Evolutionary conservation across 2,329 filamentous ascomycete species (phyloP).

Genomic region (Colletotrichum scovillei): DNA sequence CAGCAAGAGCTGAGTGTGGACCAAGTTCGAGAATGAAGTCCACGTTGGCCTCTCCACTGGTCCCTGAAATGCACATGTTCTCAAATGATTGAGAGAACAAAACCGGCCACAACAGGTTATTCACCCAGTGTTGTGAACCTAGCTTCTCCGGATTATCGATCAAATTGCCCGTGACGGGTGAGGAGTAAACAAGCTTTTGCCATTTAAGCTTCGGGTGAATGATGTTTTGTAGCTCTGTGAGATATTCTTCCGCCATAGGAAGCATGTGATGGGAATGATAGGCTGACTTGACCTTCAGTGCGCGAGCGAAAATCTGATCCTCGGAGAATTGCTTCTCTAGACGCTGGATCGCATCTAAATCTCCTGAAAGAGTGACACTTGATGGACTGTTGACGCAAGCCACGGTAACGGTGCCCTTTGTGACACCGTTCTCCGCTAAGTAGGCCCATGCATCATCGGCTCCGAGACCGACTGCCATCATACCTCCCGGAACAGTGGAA

Average conservation of each 20-base stretch:
- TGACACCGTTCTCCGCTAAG: constrained; percentile 16
- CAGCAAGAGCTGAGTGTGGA: constrained; percentile 60
- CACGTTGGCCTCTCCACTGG: constrained; percentile 28
- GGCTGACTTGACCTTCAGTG: constrained; percentile 34
- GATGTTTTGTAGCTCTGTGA: not conserved
- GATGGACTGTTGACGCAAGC: constrained; percentile 52
- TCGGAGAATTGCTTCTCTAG: constrained; percentile 25
- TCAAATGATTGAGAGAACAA: constrained; percentile 19
- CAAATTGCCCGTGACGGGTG: constrained; percentile 20
- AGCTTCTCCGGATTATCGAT: constrained; percentile 38
- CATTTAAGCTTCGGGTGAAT: constrained; percentile 38
- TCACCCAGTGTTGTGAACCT: constrained; percentile 19
- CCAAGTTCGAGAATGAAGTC: constrained; percentile 59
- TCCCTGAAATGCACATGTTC: not conserved
- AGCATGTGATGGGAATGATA: constrained; percentile 51
- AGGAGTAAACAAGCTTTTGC: constrained; percentile 39
- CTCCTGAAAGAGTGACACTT: constrained; percentile 46
- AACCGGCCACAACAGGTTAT: constrained; percentile 14
- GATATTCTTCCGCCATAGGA: constrained; percentile 47
- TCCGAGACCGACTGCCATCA: constrained; percentile 47
- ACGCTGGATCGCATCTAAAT: constrained; percentile 40
- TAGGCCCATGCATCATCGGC: constrained; percentile 34
- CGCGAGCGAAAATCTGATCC: constrained; percentile 37
- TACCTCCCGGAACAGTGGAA: constrained; percentile 37
- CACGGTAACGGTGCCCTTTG: constrained; percentile 39